Base-by-base conservation (phyloP, 169 alveolate genomes). In the Plasmodium gonderi region DNA sequence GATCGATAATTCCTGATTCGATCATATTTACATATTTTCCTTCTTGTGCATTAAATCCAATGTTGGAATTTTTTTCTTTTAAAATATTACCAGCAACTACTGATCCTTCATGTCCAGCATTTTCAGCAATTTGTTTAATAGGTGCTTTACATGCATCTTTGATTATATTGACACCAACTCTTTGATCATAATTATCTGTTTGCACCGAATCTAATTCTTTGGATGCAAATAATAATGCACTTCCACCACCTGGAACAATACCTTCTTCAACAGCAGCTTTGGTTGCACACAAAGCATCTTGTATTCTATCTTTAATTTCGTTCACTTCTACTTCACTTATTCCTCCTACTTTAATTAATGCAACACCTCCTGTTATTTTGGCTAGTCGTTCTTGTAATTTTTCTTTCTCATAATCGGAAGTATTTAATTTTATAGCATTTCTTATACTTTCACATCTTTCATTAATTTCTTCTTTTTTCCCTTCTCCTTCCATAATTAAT, bases 211-310 rank as follows among this genome's bases (percentile, higher is more conserved):
- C 97, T 92, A 95, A 80, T 12, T 91, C 92, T 89, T 97, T 97
- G 26, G 99, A 95, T n/a, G 99, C 99, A 95, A 97, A 97, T 44
- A 98, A 92, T 47, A 98, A 95, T 78, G 99, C 99, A 67, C 98
- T 95, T 14, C 99, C 99, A 4, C 99, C 99, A 33, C 99, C 99
- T 9, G 99, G 99, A 49, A 99, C 99, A 68, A 99, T 99, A 44
- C 99, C 99, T 93, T 99, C 99, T 91, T 98, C 99, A 31, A 98
- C 98, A 9, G 99, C 99, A 49, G 99, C 99, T 96, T 98, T 97
- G 44, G 99, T 99, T 74, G 99, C 99, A 91, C 99, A 97, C 67
- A 99, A 97, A 9, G 99, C 99, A 89, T 99, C 99, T 75, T 98
- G 98, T 77, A 99, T 97, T 89, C 99, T 97, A 82, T 99, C 99